Evolutionary conservation across 768 basidiomycete genomes (phyloP), one percentile per base, ranked within the genome.

Genomic region (Tricholoma flavovirens): DNA sequence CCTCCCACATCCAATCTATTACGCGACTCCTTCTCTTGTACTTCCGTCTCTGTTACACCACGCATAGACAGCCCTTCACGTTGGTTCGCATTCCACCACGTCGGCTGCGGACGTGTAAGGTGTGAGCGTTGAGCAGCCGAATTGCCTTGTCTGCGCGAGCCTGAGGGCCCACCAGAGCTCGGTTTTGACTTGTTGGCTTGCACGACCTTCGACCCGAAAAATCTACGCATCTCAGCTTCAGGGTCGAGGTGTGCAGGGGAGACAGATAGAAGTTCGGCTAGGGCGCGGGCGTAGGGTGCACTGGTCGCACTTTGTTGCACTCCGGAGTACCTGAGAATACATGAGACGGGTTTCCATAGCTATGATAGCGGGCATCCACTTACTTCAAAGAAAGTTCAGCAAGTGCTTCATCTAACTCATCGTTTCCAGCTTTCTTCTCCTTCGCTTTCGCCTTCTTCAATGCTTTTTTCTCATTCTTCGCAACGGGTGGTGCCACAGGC

Each of bases 201-300:
- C 8, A 98, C 81, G 56, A 97, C 94, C 64, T 87, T 90, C 17
- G 90, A 81, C 1, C 96, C 96, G 66, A 99, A 99, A 78, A 98
- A 96, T 60, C 85, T 87, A 54, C 89, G 85, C 72, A 98, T 82
- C 67, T 99, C 97, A 0, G 88, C 87, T 57, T 96, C 93, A 10
- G 86, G 78, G 59, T 98, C 93, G 14, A 99, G 83, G 62, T 92
- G 79, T 38, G 86, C 75, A 1, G 87, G 75, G 0, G 90, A 92
- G n/a, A 96, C 86, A 0, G 89, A 75, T 17, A 96, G 77, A 1
- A 97, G 81, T 48, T 79, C 68, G 10, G 79, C 68, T 53, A 83
- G 66, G 19, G 73, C 68, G 33, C 71, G 68, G 38, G 68, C 66
- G 59, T 60, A 56, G 60, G 64, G 19, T n/a, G 69, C 63, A 3